A percentile compares a stretch with the other conserved stretches of the same genome.
phyloP scores from a whole-genome alignment of 129 eudicot genomes.

The Artemisia argyi region DNA sequence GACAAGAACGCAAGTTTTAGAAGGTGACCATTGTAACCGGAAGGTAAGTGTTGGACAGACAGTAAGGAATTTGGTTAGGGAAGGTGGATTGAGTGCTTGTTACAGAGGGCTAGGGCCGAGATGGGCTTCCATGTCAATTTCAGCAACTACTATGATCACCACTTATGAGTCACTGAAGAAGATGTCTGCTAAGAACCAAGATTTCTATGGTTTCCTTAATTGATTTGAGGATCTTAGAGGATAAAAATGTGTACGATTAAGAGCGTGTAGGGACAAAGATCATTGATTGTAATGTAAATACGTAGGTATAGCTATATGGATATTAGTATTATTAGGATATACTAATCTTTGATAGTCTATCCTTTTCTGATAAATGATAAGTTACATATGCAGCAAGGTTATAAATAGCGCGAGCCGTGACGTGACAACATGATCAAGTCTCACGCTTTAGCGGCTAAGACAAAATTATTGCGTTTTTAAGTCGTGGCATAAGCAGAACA shows the following conservation, averaged over 20 bases:
- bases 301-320: background rate
- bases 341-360: no score
- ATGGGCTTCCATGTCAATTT: slow-evolving; percentile 89
- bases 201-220: slow-evolving; percentile 22
- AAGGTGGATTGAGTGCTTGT: slow-evolving; percentile 85
- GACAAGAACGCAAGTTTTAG: slow-evolving; percentile 88
- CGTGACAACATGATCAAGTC: no score
- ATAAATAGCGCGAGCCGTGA: no score
- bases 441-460: no score
- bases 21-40: slow-evolving; percentile 32
- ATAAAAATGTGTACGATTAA: background rate
- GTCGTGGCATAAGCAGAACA: no score
- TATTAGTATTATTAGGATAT: no score
- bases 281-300: slow-evolving; percentile 17
- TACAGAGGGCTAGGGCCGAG: slow-evolving; percentile 82
- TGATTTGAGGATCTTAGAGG: background rate
- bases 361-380: no score
- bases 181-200: slow-evolving; percentile 58
- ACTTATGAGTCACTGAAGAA: slow-evolving; percentile 87
- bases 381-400: no score
- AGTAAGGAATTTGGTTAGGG: slow-evolving; percentile 56
- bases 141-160: slow-evolving; percentile 82
- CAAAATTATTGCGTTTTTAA: no score
- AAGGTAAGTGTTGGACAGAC: slow-evolving; percentile 36
- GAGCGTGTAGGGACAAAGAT: background rate